Evolutionary conservation across 257 asterid genomes (phyloP), one percentile per base, ranked within the genome.

Genomic region (Ocimum tenuiflorum): DNA sequence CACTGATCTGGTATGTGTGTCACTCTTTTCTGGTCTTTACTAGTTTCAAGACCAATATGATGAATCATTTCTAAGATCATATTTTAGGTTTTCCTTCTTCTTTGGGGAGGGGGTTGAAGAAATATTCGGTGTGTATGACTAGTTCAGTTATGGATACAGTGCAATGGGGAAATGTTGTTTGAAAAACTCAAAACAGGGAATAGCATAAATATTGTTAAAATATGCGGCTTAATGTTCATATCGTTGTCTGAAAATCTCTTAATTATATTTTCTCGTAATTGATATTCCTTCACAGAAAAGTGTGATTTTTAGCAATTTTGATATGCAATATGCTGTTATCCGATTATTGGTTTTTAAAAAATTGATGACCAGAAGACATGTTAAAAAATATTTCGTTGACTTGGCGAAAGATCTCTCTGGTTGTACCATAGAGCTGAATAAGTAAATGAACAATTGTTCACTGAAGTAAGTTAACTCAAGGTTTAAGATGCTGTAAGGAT

Each of bases 1-100:
- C 72, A 92, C 94, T 65, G 96, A 92, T 79, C 88, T 92, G 97
- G 98, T 92, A 80, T 13, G 83, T 77, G 47, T 13, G 27, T 43
- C 33, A 7, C 47, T 35, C 70, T 57, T 57, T 46, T 73, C 24
- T 41, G 11, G 19, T 18, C n/a, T 65, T 52, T 74, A n/a, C 45
- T 50, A 1, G 45, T 42, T 7, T 67, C 8, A 13, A 54, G 60
- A 3, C 12, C 23, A 4, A 45, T 24, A 48, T 55, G 63, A 46
- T 18, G 19, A 31, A 52, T 52, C 38, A 63, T 4, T 4, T 4
- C 11, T 3, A 9, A 2, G 20, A 41, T 41, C 24, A 6, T 39
- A 9, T 39, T 35, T 36, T 10, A 7, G 42, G 5, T 18, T 27
- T 38, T n/a, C n/a, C n/a, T n/a, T n/a, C n/a, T n/a, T n/a, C n/a